Conservation (phyloP, 768 basidiomycete genomes). For the Exidia glandulosa region DNA sequence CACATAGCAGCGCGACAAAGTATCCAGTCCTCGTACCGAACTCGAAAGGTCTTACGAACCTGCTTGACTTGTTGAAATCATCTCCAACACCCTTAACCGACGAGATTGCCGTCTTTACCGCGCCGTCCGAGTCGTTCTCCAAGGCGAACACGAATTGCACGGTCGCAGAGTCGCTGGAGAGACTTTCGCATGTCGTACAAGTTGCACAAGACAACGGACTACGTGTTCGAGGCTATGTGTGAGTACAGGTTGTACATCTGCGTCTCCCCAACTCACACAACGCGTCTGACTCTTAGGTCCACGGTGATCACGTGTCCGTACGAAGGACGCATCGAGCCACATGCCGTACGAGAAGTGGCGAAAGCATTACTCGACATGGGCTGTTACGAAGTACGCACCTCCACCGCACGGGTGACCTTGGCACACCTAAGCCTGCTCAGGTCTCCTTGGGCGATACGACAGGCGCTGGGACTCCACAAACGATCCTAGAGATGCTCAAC, state of each 20-base stretch:
- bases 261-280: background rate
- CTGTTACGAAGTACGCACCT: slow-evolving; percentile 65
- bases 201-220: slow-evolving; percentile 51
- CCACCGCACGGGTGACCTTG: background rate
- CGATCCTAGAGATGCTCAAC: slow-evolving; percentile 56
- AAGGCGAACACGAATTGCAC: slow-evolving; percentile 76
- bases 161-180: slow-evolving; percentile 55
- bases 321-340: slow-evolving; percentile 61
- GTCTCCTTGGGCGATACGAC: slow-evolving; percentile 81
- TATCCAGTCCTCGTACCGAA: slow-evolving; percentile 81
- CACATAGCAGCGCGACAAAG: slow-evolving; percentile 35
- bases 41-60: slow-evolving; percentile 58
- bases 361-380: slow-evolving; percentile 76
- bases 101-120: slow-evolving; percentile 84
- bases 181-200: slow-evolving; percentile 49
- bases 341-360: slow-evolving; percentile 55
- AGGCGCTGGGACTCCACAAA: slow-evolving; percentile 68
- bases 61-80: slow-evolving; percentile 44
- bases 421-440: background rate
- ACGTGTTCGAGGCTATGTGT: slow-evolving; percentile 75
- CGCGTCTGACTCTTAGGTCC: background rate
- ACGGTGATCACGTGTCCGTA: slow-evolving; percentile 73
- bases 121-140: slow-evolving; percentile 79
- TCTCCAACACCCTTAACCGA: slow-evolving; percentile 43
- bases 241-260: slow-evolving; percentile 27